These are phyloP conservation scores for Geoglossum glabrum DNA, from an alignment of 495 filamentous ascomycete species.

Conservation along the genomic window DNA sequence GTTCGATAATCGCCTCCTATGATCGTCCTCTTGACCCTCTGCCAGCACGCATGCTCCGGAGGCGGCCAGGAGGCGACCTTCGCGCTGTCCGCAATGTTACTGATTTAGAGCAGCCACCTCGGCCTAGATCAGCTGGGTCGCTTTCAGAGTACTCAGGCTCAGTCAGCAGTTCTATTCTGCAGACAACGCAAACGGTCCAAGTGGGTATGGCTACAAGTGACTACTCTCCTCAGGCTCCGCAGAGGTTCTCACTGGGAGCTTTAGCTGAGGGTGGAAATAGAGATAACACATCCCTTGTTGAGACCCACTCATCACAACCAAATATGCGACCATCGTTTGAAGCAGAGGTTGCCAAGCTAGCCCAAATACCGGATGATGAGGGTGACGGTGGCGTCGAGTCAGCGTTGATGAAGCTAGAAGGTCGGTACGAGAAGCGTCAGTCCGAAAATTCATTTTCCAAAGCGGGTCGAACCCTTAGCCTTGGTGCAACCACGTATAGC, in stretches of 20 bases:
- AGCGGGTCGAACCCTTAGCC: not conserved
- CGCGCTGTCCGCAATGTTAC: slow-evolving; percentile 56
- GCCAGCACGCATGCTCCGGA: slow-evolving; percentile 40
- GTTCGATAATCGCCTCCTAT: slow-evolving; percentile 11
- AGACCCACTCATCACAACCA: slow-evolving; percentile 54
- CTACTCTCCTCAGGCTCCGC: slow-evolving; percentile 5
- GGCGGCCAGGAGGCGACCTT: slow-evolving; percentile 77
- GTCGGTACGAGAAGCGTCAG: slow-evolving; percentile 44
- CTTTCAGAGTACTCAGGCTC: slow-evolving; percentile 51
- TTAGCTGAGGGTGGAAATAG: slow-evolving; percentile 26
- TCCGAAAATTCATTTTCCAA: not conserved
- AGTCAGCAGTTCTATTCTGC: slow-evolving; percentile 33
- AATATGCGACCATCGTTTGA: slow-evolving; percentile 75
- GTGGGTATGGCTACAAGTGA: slow-evolving; percentile 2
- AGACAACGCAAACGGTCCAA: slow-evolving; percentile 20
- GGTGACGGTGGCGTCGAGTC: slow-evolving; percentile 83
- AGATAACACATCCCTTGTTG: slow-evolving; percentile 38
- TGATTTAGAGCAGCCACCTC: slow-evolving; percentile 38
- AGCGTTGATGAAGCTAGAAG: slow-evolving; percentile 80
- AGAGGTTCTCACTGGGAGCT: slow-evolving; percentile 37
- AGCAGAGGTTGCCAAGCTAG: slow-evolving; percentile 69
- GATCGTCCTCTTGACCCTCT: slow-evolving; percentile 4
- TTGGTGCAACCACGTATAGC: slow-evolving; percentile 16
- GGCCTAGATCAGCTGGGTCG: slow-evolving; percentile 53
- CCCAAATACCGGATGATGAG: slow-evolving; percentile 66